Conservation (phyloP, 768 basidiomycete species). For the Leccinum variicolor region DNA sequence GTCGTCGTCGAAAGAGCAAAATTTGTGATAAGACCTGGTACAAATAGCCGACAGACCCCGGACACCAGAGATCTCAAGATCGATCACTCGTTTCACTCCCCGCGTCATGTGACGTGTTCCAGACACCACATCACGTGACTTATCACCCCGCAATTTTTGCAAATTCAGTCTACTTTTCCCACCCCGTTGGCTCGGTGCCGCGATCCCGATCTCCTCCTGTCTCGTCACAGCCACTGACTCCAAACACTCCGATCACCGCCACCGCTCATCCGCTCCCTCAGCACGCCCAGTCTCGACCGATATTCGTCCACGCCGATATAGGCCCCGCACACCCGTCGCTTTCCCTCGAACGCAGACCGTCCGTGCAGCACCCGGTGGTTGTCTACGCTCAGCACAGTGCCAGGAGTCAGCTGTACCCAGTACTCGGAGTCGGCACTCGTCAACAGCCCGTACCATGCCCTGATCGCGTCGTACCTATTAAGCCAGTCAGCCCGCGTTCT, state of each 20-base stretch:
- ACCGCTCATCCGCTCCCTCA: constrained; percentile 50
- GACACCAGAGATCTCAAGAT: constrained; percentile 19
- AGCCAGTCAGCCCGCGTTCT: neutral
- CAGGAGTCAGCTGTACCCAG: constrained; percentile 87
- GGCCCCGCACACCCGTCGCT: constrained; percentile 92
- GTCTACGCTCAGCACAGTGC: constrained; percentile 89
- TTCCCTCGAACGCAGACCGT: constrained; percentile 85
- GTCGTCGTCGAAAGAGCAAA: neutral
- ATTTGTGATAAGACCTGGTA: constrained; percentile 21
- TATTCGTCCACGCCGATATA: constrained; percentile 93
- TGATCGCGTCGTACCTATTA: constrained; percentile 84
- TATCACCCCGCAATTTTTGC: constrained; percentile 19
- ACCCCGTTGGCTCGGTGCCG: constrained; percentile 22
- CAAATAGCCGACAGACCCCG: constrained; percentile 20
- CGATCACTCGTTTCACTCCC: constrained; percentile 12
- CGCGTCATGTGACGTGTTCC: constrained; percentile 17
- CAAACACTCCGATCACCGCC: constrained; percentile 51
- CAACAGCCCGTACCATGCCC: constrained; percentile 72
- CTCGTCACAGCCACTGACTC: constrained; percentile 48
- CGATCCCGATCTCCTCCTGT: neutral
- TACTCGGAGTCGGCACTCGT: constrained; percentile 83
- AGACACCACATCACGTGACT: constrained; percentile 17
- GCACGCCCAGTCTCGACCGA: constrained; percentile 68
- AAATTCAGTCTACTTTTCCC: constrained; percentile 15
- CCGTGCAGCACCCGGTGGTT: constrained; percentile 95